phyloP scores from a whole-genome alignment of 495 filamentous ascomycete species.

The Sordaria brevicollis region DNA sequence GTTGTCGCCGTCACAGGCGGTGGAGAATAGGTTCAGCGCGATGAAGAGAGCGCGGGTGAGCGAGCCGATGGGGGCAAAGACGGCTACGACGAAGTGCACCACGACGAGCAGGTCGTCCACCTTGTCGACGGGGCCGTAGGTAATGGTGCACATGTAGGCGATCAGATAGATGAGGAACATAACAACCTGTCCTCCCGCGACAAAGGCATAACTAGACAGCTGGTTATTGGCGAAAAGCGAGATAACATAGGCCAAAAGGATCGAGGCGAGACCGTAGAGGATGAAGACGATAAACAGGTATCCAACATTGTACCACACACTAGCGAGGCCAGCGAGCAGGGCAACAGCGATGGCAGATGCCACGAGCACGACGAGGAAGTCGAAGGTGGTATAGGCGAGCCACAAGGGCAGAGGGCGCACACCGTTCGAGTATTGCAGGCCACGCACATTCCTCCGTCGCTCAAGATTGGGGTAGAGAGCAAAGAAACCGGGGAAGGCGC shows the following conservation, averaged over 20 bases:
- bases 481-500: slow-evolving; percentile 73
- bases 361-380: slow-evolving; percentile 58
- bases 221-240: slow-evolving; percentile 46
- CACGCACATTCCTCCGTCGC: slow-evolving; percentile 63
- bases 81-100: slow-evolving; percentile 57
- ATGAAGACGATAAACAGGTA: slow-evolving; percentile 70
- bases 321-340: slow-evolving; percentile 44
- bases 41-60: slow-evolving; percentile 61
- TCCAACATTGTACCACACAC: slow-evolving; percentile 62
- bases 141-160: slow-evolving; percentile 56
- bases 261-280: slow-evolving; percentile 64
- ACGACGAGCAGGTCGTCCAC: slow-evolving; percentile 49
- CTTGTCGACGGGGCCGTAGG: slow-evolving; percentile 50
- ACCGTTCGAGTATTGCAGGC: slow-evolving; percentile 80
- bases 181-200: slow-evolving; percentile 60
- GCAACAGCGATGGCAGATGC: slow-evolving; percentile 51
- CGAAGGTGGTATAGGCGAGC: slow-evolving; percentile 68
- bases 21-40: slow-evolving; percentile 66
- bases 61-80: slow-evolving; percentile 58
- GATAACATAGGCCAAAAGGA: slow-evolving; percentile 60
- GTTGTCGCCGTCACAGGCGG: slow-evolving; percentile 52
- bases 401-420: slow-evolving; percentile 63
- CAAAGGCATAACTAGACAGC: slow-evolving; percentile 40
- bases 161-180: slow-evolving; percentile 74
- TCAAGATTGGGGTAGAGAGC: slow-evolving; percentile 77